Base-by-base conservation (phyloP, 116 monocot species). In the Phalaenopsis hybrid region DNA sequence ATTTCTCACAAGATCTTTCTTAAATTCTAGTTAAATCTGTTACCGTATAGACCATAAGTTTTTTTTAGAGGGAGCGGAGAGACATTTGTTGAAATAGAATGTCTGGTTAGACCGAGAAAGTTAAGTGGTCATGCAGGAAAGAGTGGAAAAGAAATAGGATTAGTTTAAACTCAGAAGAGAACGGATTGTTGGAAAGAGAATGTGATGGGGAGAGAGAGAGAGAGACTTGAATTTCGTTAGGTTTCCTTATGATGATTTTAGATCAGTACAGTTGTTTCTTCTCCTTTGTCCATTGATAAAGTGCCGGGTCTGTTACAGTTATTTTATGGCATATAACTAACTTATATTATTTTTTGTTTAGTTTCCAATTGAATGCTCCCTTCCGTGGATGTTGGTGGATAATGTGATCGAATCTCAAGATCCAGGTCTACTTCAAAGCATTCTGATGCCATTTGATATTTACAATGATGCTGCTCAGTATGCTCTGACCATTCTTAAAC, bases 301-400 rank as follows among this genome's bases (percentile, higher is more conserved):
- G 4, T 5, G 15, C 13, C 8, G 41, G 4, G 15, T 46, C 45
- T 46, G 44, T 45, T 45, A 21, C n/a, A 72, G 37, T 72, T 7
- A 2, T 45, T 75, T 75, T 52, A 0, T 13, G 58, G 57, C 31
- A 31, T 34, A 61, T 55, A 45, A 50, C 77, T 85, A 77, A 70
- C 37, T 70, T 74, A 16, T 16, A 57, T 74, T 75, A 15, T 6
- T 82, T 13, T 78, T 15, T 86, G 23, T 83, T 13, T 83, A 98
- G 95, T 98, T 98, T 91, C 98, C 98, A 82, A 95, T 98, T 85
- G 95, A 98, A 85, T 98, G 98, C 74, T 98, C 95, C 33, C 98
- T 98, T 82, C 98, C 98, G 9, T 98, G 98, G 95, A 98, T 98
- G 98, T 83, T 98, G 79, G 94, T 93, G 82, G 95, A 95, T 85